These are phyloP conservation scores for Achaetomium macrosporum DNA, from an alignment of 2,329 filamentous ascomycete genomes.

Conservation along the genomic window DNA sequence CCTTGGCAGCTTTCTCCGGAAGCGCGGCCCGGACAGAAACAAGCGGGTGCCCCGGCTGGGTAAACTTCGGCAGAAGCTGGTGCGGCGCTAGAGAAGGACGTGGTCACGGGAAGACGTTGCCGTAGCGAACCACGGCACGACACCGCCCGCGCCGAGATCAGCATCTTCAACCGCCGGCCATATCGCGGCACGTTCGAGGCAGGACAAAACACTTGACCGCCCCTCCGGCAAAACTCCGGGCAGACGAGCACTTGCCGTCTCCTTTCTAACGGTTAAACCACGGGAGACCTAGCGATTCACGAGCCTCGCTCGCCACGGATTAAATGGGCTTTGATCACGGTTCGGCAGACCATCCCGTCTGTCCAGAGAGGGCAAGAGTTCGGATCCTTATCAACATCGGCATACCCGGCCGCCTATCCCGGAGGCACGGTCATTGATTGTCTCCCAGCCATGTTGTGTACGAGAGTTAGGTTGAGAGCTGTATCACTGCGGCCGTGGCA, in stretches of 20 bases:
- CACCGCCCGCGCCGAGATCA: constrained; percentile 19
- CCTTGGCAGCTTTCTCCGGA: constrained; percentile 13
- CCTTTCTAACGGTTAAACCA: too few relatives aligned
- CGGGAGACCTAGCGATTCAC: too few relatives aligned
- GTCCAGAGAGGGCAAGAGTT: too few relatives aligned
- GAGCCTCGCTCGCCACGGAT: too few relatives aligned
- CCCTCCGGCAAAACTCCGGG: constrained; percentile 9
- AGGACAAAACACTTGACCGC: not conserved
- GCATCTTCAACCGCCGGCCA: constrained; percentile 14
- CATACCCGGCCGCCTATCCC: too few relatives aligned
- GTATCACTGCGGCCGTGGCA: too few relatives aligned
- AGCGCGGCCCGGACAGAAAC: constrained; percentile 15
- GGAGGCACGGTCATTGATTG: too few relatives aligned
- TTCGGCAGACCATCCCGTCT: too few relatives aligned
- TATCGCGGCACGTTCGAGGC: not conserved
- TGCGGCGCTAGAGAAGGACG: constrained; percentile 1
- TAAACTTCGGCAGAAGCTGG: constrained; percentile 18
- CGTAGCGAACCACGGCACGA: constrained; percentile 12
- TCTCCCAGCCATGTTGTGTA: too few relatives aligned
- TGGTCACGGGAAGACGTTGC: constrained; percentile 6
- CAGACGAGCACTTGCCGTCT: not conserved
- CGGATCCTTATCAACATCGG: too few relatives aligned
- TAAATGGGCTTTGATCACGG: too few relatives aligned
- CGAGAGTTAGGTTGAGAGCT: too few relatives aligned
- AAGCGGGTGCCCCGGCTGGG: constrained; percentile 15